Evolutionary conservation across 768 basidiomycete species (phyloP).

Genomic region (Daedaleopsis nitida): DNA sequence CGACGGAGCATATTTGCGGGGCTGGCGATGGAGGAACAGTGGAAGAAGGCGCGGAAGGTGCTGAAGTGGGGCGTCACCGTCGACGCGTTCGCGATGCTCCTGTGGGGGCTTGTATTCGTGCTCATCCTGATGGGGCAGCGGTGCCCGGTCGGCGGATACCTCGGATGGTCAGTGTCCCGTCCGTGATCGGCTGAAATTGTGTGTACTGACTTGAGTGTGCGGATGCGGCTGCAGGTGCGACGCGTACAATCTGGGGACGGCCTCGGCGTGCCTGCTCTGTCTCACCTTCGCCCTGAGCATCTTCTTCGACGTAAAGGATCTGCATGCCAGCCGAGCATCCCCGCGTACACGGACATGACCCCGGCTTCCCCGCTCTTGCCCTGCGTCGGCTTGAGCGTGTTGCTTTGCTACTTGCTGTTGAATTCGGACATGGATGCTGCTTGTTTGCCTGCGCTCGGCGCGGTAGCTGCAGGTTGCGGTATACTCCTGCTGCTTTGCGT

Average conservation of each 20-base stretch:
- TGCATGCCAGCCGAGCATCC: conserved; percentile 58
- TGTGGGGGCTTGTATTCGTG: conserved; percentile 64
- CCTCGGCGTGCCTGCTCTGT: conserved; percentile 59
- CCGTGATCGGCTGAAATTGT: background rate
- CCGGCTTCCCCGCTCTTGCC: background rate
- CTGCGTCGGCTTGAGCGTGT: too few relatives aligned
- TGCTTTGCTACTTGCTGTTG: background rate
- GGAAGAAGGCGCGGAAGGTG: conserved; percentile 57
- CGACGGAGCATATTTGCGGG: conserved; percentile 57
- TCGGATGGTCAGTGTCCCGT: conserved; percentile 56
- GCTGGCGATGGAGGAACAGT: conserved; percentile 63
- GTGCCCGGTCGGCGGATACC: conserved; percentile 62
- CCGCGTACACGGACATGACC: conserved; percentile 57
- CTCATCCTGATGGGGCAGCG: conserved; percentile 60
- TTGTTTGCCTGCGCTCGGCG: background rate
- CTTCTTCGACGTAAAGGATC: conserved; percentile 70
- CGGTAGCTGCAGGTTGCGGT: background rate
- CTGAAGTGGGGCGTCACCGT: conserved; percentile 53
- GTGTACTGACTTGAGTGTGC: conserved; percentile 4
- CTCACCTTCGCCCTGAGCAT: conserved; percentile 55
- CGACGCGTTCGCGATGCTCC: conserved; percentile 47
- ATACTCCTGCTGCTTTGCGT: background rate
- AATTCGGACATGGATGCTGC: background rate
- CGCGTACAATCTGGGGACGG: conserved; percentile 68
- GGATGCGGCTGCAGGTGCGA: conserved; percentile 54